Evolutionary conservation across 371 early-diverging fungal genomes (phyloP), one percentile per base, ranked within the genome.

Genomic region (Thermomucor indicae-seudaticae): DNA sequence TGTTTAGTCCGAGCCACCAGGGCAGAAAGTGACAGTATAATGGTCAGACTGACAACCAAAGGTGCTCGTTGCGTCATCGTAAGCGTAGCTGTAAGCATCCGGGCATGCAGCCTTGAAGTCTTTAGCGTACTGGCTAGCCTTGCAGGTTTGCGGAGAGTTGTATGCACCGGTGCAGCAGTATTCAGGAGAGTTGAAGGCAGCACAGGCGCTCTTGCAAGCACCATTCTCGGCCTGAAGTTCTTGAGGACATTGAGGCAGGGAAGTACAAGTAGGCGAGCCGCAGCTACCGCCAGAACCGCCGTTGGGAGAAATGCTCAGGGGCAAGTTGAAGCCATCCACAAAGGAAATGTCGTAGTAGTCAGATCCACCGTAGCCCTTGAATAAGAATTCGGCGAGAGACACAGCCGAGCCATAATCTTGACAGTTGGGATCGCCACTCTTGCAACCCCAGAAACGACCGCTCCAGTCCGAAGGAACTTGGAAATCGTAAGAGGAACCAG

Each of bases 11-110:
- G n/a, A n/a, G n/a, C n/a, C n/a, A n/a, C n/a, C n/a, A 32, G 65
- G 65, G 27, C 79, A 79, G 35, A 74, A 67, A 11, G 70, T 70
- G 37, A 79, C 72, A 14, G 62, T 67, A 49, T 75, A 79, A 14
- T 57, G 58, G 24, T 54, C 44, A 16, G 65, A 48, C 2, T 48
- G 23, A 56, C 80, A 79, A 48, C 60, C 49, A 34, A 53, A 72
- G 23, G 70, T 73, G 47, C 61, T 62, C 6, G 65, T 65, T 17
- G 43, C 50, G 53, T 80, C 81, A 57, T 80, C 81, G 49, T 69
- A 80, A 42, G 75, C 75, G 54, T 69, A 80, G 23, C 62, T 65
- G 58, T 80, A 80, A 6, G 67, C 78, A 57, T 78, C 68, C 5
- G 74, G 73, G 51, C 75, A 74, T 8, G 35, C 53, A 27, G 34